Evolutionary conservation across 1,284 basidiomycete species (phyloP), one percentile per base, ranked within the genome.

Genomic region (Amylostereum chailletii): DNA sequence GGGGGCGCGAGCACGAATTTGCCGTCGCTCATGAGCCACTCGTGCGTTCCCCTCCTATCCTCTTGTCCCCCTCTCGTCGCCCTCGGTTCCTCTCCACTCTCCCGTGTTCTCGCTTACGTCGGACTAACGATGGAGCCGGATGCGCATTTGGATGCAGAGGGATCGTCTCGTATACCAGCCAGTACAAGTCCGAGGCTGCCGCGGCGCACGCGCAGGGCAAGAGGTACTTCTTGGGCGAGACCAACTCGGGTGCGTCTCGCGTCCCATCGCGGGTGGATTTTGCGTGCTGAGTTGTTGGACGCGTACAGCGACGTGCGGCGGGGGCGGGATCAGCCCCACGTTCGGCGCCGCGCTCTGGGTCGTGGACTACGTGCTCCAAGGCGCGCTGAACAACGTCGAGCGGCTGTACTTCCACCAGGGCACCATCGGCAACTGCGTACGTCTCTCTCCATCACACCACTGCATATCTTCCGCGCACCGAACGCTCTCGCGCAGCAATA

Each of bases 341-440:
- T 72, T 70, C 51, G 72, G 71, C 8, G 71, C 71, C 0, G 71
- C 62, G 2, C 58, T 74, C 2, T 74, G 72, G 72, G 65, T 73
- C 43, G 60, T 72, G 32, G 71, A 74, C 55, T 73, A 72, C 49
- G 65, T 70, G n/a, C 59, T 74, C 7, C 71, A 72, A 55, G 66
- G 63, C 31, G 65, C 69, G 1, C 53, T 71, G 36, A 65, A 67
- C 42, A 68, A 69, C 9, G 64, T 67, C 6, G 66, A 71, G 47
- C 55, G 70, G 26, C 60, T 71, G 5, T 72, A 73, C 55, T 73
- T 73, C 58, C 71, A 74, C 56, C 71, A 74, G 53, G 72, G 71
- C 42, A 69, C 69, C 7, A 68, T 71, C 47, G 64, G 67, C 9
- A 66, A 70, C 54, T 71, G 69, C 52, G 68, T 70, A 47, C 54